A percentile compares a stretch with the other conserved stretches of the same genome.
Evolutionary conservation across 352 stramenopile species (phyloP).

Genomic region (Globisporangium echinulatum): DNA sequence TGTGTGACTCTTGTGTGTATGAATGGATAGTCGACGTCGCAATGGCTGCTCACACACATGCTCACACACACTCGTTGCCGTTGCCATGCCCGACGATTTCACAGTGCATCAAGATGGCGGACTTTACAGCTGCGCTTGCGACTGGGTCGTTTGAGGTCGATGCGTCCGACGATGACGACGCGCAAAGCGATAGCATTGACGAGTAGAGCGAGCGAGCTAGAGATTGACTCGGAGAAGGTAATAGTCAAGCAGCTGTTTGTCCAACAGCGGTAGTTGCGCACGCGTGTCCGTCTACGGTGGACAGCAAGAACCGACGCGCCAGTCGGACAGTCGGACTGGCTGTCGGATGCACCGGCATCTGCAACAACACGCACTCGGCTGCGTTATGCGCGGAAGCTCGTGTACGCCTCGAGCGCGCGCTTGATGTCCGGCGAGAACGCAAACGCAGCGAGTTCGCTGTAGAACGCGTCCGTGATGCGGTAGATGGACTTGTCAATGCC

Average conservation of each 20-base stretch:
- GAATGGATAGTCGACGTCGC: background rate
- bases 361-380: too few relatives aligned
- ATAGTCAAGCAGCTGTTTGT: too few relatives aligned
- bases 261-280: too few relatives aligned
- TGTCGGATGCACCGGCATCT: constrained; percentile 6
- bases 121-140: constrained; percentile 35
- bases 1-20: too few relatives aligned
- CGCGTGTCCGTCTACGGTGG: too few relatives aligned
- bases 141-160: constrained; percentile 37
- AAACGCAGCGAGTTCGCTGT: constrained; percentile 51
- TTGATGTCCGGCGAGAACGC: constrained; percentile 42
- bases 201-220: background rate
- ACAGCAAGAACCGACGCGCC: too few relatives aligned
- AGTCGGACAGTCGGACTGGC: background rate
- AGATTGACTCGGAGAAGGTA: background rate
- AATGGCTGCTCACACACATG: background rate
- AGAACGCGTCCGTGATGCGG: constrained; percentile 67
- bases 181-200: constrained; percentile 3
- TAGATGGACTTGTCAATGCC: constrained; percentile 77
- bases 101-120: constrained; percentile 33
- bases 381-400: constrained; percentile 29
- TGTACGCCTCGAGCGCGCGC: constrained; percentile 39
- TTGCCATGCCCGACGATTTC: background rate
- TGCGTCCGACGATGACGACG: constrained; percentile 6
- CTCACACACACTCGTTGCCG: too few relatives aligned